Conservation (phyloP, 2,329 filamentous ascomycete species). For the Pyricularia pennisetigena region DNA sequence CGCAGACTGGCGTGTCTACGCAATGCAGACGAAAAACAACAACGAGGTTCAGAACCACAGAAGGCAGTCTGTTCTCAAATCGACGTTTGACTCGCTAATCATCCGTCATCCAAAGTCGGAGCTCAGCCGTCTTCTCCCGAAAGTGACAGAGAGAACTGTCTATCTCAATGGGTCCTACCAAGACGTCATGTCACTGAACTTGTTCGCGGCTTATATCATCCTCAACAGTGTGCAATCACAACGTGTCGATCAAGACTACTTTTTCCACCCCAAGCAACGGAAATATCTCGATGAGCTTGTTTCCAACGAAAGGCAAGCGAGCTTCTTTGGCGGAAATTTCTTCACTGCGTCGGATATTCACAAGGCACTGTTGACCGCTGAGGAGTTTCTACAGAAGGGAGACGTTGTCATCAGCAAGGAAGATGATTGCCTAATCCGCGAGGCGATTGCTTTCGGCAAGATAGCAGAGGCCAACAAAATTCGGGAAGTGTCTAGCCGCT, state of each 20-base stretch:
- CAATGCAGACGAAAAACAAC: slow-evolving; percentile 48
- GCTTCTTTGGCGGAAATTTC: slow-evolving; percentile 77
- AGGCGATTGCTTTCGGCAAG: slow-evolving; percentile 58
- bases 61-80: slow-evolving; percentile 51
- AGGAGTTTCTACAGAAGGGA: slow-evolving; percentile 55
- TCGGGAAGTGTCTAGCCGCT: slow-evolving; percentile 57
- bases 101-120: slow-evolving; percentile 70
- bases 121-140: slow-evolving; percentile 59
- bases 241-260: slow-evolving; percentile 72
- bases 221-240: slow-evolving; percentile 87
- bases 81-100: slow-evolving; percentile 68
- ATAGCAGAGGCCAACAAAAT: slow-evolving; percentile 47
- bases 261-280: slow-evolving; percentile 70
- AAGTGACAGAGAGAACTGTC: slow-evolving; percentile 61
- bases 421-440: slow-evolving; percentile 50
- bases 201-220: slow-evolving; percentile 76
- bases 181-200: slow-evolving; percentile 72
- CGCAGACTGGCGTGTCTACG: slow-evolving; percentile 64
- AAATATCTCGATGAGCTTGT: slow-evolving; percentile 60
- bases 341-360: slow-evolving; percentile 54
- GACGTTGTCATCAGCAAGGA: slow-evolving; percentile 45
- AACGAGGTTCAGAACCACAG: slow-evolving; percentile 35
- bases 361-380: slow-evolving; percentile 55
- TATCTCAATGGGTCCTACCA: slow-evolving; percentile 74
- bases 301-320: slow-evolving; percentile 70